Base-by-base conservation (phyloP, 2,329 filamentous ascomycete species). In the Zelopaecilomyces penicillatus region DNA sequence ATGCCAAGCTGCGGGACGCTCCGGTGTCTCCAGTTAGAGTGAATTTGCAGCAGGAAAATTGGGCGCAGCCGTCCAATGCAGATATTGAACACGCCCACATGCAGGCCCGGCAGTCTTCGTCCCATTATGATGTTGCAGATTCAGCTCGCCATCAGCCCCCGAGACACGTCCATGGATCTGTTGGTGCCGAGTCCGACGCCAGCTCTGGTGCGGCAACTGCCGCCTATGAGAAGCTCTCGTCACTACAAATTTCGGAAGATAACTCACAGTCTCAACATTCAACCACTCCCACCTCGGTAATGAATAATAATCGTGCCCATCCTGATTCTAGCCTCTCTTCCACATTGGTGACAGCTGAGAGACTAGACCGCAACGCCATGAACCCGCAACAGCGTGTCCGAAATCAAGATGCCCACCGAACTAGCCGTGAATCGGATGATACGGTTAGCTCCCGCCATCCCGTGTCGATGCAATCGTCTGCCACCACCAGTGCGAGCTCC, bases 11-110 rank as follows among this genome's bases (percentile, higher is more conserved):
- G 47, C 69, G 71, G 49, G 69, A 73, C 41, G 67, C 70, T 11
- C 76, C 77, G 30, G 65, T 72, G 29, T 80, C 78, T 35, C 76
- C 78, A 12, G 74, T 78, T 45, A 69, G 65, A 46, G 68, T 80
- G 43, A 77, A 74, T 54, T 71, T 75, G 44, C 72, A 73, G 41
- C 62, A 67, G 27, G 74, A 75, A 36, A 68, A 73, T 56, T 78
- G 72, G 72, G 65, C 66, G 19, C 67, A 68, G 52, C 70, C 75
- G 26, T 74, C 73, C 30, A 73, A 74, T 52, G 73, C 65, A 30
- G 67, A 70, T 51, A 71, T 81, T 46, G 74, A 78, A 55, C 57
- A 61, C 45, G 56, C 57, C 33, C 59, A 62, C 41, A 55, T 54
- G 28, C 57, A 60, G 43, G 55, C 56, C 30, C 58, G 61, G 39